phyloP scores from a whole-genome alignment of 2,329 filamentous ascomycete species.

The Parasarocladium wereldwijsianum region DNA sequence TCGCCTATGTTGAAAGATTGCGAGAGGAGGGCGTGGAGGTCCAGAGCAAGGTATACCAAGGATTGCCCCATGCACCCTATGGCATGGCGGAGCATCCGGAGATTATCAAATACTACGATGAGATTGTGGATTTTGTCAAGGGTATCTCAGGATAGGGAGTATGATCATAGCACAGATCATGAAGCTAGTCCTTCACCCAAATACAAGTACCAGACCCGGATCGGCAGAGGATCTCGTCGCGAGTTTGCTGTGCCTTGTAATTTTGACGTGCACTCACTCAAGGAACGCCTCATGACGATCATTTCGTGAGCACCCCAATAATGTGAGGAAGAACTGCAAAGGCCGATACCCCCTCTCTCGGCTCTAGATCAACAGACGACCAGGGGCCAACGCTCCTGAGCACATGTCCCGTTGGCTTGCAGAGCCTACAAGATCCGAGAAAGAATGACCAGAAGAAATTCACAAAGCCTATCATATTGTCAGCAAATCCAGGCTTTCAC shows the following conservation, averaged over 20 bases:
- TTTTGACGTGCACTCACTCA: neutral
- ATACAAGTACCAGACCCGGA: no score
- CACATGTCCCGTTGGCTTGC: constrained; percentile 29
- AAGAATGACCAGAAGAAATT: constrained; percentile 37
- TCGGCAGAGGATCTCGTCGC: neutral
- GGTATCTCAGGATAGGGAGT: constrained; percentile 2
- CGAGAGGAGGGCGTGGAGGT: constrained; percentile 16
- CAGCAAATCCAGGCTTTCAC: neutral
- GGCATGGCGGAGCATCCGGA: constrained; percentile 5
- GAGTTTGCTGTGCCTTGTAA: neutral
- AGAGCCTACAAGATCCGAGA: constrained; percentile 36
- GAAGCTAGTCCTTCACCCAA: no score
- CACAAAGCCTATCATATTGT: constrained; percentile 23
- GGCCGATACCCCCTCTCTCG: constrained; percentile 22
- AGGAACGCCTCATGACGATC: constrained; percentile 5
- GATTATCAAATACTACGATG: constrained; percentile 6
- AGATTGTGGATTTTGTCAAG: constrained; percentile 5
- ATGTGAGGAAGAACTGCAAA: constrained; percentile 31
- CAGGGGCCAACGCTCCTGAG: constrained; percentile 35
- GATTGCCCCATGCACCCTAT: constrained; percentile 21
- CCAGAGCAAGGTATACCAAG: constrained; percentile 17
- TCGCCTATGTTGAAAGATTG: constrained; percentile 22
- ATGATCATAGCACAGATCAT: no score
- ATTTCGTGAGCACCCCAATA: constrained; percentile 38
- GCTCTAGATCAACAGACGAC: constrained; percentile 32